Evolutionary conservation across 129 eudicot genomes (phyloP).

Genomic region (Glebionis coronaria): DNA sequence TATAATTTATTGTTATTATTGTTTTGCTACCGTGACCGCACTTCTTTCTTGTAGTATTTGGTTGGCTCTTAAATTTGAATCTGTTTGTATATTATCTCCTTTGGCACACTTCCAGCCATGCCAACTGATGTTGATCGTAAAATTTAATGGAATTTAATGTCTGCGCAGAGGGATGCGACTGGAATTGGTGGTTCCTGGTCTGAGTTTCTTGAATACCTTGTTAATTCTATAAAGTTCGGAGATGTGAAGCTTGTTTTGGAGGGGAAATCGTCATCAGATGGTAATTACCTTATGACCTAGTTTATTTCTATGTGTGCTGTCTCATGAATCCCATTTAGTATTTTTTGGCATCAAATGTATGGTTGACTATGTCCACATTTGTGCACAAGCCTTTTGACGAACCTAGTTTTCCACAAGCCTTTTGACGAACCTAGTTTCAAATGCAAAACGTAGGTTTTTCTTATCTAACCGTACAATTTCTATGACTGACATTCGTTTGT

Average conservation of each 20-base stretch:
- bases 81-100: not conserved
- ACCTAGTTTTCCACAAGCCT: not conserved
- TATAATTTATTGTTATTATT: no score
- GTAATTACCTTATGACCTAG: constrained; percentile 29
- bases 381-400: not conserved
- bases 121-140: not conserved
- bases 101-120: not conserved
- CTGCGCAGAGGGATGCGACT: constrained; percentile 65
- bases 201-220: constrained; percentile 71
- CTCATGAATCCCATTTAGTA: not conserved
- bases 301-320: not conserved
- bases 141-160: not conserved
- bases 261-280: constrained; percentile 47
- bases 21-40: not conserved
- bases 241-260: constrained; percentile 78
- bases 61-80: not conserved
- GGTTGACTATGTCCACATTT: not conserved
- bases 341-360: not conserved
- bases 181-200: constrained; percentile 94
- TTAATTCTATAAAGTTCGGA: constrained; percentile 57
- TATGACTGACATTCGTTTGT: not conserved
- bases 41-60: not conserved
- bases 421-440: not conserved
- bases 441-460: not conserved
- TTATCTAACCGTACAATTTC: not conserved